phyloP scores from a whole-genome alignment of 2,329 filamentous ascomycete genomes.

The Colletotrichum truncatum region DNA sequence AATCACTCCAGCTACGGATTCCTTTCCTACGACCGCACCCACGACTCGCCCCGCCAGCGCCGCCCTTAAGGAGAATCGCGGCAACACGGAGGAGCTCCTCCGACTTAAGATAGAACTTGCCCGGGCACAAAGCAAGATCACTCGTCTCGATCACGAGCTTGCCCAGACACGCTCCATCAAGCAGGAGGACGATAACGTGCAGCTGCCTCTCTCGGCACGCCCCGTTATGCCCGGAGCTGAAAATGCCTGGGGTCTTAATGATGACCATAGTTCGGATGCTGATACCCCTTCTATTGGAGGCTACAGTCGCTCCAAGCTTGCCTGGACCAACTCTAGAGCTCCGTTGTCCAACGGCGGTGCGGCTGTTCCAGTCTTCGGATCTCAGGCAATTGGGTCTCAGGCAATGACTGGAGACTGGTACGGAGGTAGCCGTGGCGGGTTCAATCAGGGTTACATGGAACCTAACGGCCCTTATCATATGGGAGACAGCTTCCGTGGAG shows the following conservation, averaged over 20 bases:
- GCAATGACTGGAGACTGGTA: slow-evolving; percentile 51
- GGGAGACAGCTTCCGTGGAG: slow-evolving; percentile 53
- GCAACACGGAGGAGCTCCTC: slow-evolving; percentile 66
- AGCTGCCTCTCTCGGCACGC: not conserved
- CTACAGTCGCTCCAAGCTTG: slow-evolving; percentile 63
- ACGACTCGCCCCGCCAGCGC: slow-evolving; percentile 63
- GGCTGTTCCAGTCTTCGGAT: slow-evolving; percentile 45
- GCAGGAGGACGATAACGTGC: slow-evolving; percentile 51
- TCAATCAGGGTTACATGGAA: slow-evolving; percentile 52
- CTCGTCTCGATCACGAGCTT: slow-evolving; percentile 76
- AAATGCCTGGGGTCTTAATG: slow-evolving; percentile 60
- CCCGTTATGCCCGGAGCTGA: slow-evolving; percentile 39
- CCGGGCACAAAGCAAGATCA: slow-evolving; percentile 75
- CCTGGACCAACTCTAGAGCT: slow-evolving; percentile 63
- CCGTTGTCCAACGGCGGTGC: slow-evolving; percentile 39
- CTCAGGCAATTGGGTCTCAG: no score
- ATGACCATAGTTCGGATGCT: slow-evolving; percentile 66
- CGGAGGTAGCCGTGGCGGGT: slow-evolving; percentile 48
- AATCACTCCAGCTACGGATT: slow-evolving; percentile 69
- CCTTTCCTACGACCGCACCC: slow-evolving; percentile 56
- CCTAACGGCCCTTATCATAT: slow-evolving; percentile 42
- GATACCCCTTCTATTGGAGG: slow-evolving; percentile 63
- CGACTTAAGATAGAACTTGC: slow-evolving; percentile 77
- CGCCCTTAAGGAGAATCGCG: slow-evolving; percentile 51
- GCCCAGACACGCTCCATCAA: slow-evolving; percentile 70